These are phyloP conservation scores for Aspergillus cavernicola DNA, from an alignment of 495 filamentous ascomycete species.

Conservation along the genomic window DNA sequence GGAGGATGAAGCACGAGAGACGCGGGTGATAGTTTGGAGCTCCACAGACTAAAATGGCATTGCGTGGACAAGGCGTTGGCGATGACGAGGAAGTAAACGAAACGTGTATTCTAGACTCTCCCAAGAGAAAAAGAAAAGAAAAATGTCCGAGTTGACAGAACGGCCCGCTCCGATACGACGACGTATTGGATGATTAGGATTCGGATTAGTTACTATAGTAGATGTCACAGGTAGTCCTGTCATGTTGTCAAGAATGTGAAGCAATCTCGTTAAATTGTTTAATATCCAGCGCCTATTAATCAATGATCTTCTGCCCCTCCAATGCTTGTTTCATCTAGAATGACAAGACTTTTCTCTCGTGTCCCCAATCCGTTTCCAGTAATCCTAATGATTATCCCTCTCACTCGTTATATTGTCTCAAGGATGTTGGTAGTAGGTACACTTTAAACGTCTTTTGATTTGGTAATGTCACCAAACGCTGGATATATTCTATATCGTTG, in stretches of 20 bases:
- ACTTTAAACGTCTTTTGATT: not conserved
- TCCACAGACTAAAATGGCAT: slow-evolving; percentile 10
- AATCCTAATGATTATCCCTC: slow-evolving; percentile 21
- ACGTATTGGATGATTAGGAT: too few species aligned
- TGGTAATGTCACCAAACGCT: not conserved
- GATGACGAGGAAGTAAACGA: slow-evolving; percentile 17
- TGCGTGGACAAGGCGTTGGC: slow-evolving; percentile 9
- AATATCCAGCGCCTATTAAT: not conserved
- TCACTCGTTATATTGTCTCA: slow-evolving; percentile 6
- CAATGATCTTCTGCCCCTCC: not conserved
- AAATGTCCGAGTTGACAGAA: slow-evolving; percentile 10
- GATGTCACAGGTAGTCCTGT: too few species aligned
- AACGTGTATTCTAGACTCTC: slow-evolving; percentile 1
- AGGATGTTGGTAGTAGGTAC: not conserved
- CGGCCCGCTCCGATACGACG: slow-evolving; percentile 11
- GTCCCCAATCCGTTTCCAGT: slow-evolving; percentile 11
- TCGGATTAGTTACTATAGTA: too few species aligned
- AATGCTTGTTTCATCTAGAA: slow-evolving; percentile 14
- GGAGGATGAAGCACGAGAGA: too few species aligned
- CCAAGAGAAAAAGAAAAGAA: not conserved
- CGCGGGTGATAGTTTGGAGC: too few species aligned
- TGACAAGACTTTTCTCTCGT: slow-evolving; percentile 1
- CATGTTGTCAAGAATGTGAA: too few species aligned
- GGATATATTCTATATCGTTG: slow-evolving; percentile 1
- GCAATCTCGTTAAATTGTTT: not conserved